These are phyloP conservation scores for Penicillium parvum DNA, from an alignment of 495 filamentous ascomycete genomes.

Conservation along the genomic window DNA sequence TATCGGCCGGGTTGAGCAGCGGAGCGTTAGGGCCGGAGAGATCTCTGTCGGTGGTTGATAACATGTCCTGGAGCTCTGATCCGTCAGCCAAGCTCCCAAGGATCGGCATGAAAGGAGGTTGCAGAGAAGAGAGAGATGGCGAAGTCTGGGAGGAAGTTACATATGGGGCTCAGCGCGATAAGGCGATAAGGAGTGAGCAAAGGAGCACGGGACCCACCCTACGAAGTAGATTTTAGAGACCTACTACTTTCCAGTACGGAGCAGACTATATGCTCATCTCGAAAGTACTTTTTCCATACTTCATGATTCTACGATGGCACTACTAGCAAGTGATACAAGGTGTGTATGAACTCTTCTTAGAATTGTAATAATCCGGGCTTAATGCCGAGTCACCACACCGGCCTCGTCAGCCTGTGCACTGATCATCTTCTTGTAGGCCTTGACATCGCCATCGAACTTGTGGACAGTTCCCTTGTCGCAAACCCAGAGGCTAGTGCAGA, in stretches of 20 bases:
- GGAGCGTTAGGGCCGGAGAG: conserved; percentile 24
- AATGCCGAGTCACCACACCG: conserved; percentile 61
- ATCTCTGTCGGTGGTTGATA: conserved; percentile 20
- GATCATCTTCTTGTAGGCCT: conserved; percentile 97
- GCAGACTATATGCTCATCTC: no score
- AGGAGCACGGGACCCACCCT: conserved; percentile 1
- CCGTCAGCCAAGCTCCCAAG: conserved; percentile 6
- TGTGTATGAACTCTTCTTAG: conserved; percentile 1
- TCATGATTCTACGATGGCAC: no score
- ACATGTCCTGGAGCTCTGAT: conserved; percentile 22
- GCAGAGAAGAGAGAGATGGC: not conserved
- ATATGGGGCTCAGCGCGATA: conserved; percentile 13
- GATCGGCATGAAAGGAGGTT: not conserved
- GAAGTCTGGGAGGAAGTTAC: conserved; percentile 2
- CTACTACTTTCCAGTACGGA: not conserved
- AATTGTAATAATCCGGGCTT: conserved; percentile 4
- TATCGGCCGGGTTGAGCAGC: conserved; percentile 23
- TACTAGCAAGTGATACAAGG: not conserved
- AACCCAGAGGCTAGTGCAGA: conserved; percentile 93
- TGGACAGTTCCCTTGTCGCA: conserved; percentile 94
- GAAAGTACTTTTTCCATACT: no score
- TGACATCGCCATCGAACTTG: conserved; percentile 91
- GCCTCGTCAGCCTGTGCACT: conserved; percentile 80
- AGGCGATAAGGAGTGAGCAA: conserved; percentile 10
- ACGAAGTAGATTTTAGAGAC: not conserved